Base-by-base conservation (phyloP, 1,284 basidiomycete genomes). In the Fereydounia khargensis region DNA sequence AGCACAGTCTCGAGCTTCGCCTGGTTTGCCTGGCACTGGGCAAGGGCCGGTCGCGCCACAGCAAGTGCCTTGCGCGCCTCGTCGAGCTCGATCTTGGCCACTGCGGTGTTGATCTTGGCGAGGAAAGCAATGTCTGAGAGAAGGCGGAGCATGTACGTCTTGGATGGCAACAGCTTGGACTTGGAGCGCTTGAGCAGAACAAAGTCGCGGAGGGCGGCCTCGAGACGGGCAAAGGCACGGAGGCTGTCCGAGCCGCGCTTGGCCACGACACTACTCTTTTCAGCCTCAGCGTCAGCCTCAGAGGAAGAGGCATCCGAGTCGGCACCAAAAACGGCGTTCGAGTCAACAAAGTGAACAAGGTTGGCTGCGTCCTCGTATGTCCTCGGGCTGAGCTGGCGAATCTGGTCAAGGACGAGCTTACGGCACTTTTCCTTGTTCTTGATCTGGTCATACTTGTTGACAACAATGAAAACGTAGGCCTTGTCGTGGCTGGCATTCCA, bases 281-380 rank as follows among this genome's bases (percentile, higher is more conserved):
- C 27, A 0, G 85, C 79, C 2, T 84, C 82, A 56, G 83, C 85
- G 24, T 62, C 57, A 39, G 42, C 61, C 18, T 25, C 74, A 48
- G 22, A 48, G 7, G 41, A 23, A 1, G 54, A 68, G 17, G 46
- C 54, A 7, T 52, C 39, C n/a, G n/a, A n/a, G n/a, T n/a, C n/a
- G 32, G 74, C 32, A 18, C 47, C 58, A 30, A 70, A 62, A 13
- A 71, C 62, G 37, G 83, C 78, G 27, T 50, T 51, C 6, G 91
- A 92, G 76, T 98, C 94, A 68, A 99, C 95, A 77, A 98, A 99
- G 78, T 99, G 95, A 1, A 98, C 92, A 19, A 99, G 84, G 75
- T 97, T 90, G 50, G 86, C 83, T 0, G 90, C 86, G 65, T 97
- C 89, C 46, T 89, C 87, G 76, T 86, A 92, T 0, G 95, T 98